Percentiles rank a stretch among this genome's conserved stretches.
Conservation (phyloP, 805 yeast species). For the Ogataea pini region DNA sequence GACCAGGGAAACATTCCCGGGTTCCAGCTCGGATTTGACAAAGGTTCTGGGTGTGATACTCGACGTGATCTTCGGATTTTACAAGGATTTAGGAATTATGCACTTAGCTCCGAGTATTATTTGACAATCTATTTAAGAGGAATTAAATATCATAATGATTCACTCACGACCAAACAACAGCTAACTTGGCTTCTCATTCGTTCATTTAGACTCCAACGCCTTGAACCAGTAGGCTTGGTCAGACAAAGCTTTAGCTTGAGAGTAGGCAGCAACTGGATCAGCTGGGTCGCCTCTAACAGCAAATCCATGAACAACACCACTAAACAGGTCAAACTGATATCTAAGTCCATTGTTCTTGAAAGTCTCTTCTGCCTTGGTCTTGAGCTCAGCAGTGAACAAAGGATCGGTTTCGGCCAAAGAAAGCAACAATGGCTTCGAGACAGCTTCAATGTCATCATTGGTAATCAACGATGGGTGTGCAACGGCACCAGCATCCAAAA, state of each 20-base stretch:
- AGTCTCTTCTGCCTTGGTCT: slow-evolving; percentile 60
- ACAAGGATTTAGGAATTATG: too few relatives aligned
- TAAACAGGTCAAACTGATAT: slow-evolving; percentile 61
- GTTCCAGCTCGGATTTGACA: too few relatives aligned
- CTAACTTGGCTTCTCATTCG: too few relatives aligned
- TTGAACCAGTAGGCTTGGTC: slow-evolving; percentile 44
- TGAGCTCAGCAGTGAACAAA: slow-evolving; percentile 62
- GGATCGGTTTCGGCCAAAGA: slow-evolving; percentile 74
- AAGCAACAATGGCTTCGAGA: slow-evolving; percentile 64
- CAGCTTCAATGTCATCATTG: slow-evolving; percentile 60
- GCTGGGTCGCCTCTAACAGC: slow-evolving; percentile 74
- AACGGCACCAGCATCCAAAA: slow-evolving; percentile 59
- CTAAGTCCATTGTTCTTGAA: slow-evolving; percentile 46
- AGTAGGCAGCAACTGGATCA: slow-evolving; percentile 54
- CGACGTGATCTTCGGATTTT: too few relatives aligned
- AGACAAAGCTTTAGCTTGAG: slow-evolving; percentile 62
- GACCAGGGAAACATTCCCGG: too few relatives aligned
- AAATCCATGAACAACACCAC: slow-evolving; percentile 75
- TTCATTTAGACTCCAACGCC: slow-evolving; percentile 22
- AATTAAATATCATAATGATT: too few relatives aligned
- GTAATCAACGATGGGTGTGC: slow-evolving; percentile 83
- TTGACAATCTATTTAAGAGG: too few relatives aligned
- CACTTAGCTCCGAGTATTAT: too few relatives aligned
- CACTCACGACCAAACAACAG: too few relatives aligned
- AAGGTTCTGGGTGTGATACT: too few relatives aligned